phyloP scores from a whole-genome alignment of 768 basidiomycete genomes.

The Chalciporus chontae region DNA sequence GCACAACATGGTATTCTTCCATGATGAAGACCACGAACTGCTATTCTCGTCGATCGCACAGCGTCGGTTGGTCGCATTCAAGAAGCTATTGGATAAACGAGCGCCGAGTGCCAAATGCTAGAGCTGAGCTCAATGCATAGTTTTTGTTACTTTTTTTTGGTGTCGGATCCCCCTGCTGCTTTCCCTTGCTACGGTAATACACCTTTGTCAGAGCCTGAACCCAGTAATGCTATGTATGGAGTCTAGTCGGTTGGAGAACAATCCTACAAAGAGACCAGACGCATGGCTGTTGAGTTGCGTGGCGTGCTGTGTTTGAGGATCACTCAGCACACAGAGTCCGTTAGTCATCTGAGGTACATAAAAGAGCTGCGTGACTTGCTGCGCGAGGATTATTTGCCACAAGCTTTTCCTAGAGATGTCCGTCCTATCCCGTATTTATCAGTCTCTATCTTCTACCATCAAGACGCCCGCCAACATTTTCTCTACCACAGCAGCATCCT shows the following conservation, averaged over 20 bases:
- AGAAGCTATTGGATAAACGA: background rate
- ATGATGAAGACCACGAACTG: constrained; percentile 26
- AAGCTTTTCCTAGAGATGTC: background rate
- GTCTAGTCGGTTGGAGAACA: too few relatives aligned
- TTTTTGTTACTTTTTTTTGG: background rate
- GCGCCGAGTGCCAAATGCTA: background rate
- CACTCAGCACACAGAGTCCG: too few relatives aligned
- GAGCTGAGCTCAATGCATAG: background rate
- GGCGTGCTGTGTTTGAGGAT: too few relatives aligned
- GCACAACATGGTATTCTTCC: constrained; percentile 20
- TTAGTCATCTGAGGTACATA: too few relatives aligned
- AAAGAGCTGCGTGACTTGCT: background rate
- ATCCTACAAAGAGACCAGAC: too few relatives aligned
- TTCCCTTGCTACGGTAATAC: too few relatives aligned
- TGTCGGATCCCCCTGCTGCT: too few relatives aligned
- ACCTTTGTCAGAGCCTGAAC: too few relatives aligned
- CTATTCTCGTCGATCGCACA: constrained; percentile 14
- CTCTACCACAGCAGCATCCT: constrained; percentile 29
- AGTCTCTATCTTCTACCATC: constrained; percentile 13
- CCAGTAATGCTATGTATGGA: too few relatives aligned
- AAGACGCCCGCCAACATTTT: constrained; percentile 4
- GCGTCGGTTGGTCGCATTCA: background rate
- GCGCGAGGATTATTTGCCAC: background rate
- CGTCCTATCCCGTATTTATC: constrained; percentile 20
- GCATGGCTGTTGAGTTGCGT: too few relatives aligned